Conservation (phyloP, 2,329 filamentous ascomycete genomes). For the Chlorencoelia australis region DNA sequence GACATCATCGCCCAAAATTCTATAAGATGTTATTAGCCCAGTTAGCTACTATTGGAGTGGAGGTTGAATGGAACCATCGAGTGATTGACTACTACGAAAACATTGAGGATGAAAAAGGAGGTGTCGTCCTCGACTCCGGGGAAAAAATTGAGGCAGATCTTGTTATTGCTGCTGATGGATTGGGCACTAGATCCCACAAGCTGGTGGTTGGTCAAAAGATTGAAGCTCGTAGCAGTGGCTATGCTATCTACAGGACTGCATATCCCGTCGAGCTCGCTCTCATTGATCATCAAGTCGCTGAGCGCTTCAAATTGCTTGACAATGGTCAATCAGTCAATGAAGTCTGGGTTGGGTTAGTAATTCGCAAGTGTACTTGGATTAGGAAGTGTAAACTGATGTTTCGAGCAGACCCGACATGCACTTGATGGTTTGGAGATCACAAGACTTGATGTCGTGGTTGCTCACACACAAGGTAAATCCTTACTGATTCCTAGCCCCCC, state of each 20-base stretch:
- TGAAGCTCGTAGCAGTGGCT: constrained; percentile 30
- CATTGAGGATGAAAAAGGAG: constrained; percentile 27
- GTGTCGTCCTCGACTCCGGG: constrained; percentile 35
- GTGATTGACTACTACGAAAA: constrained; percentile 40
- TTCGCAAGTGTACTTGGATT: constrained; percentile 30
- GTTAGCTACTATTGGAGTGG: constrained; percentile 36
- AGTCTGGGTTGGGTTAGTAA: constrained; percentile 40
- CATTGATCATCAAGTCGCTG: constrained; percentile 1
- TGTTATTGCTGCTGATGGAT: constrained; percentile 31
- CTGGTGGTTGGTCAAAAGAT: constrained; percentile 28
- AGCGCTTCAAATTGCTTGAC: constrained; percentile 29
- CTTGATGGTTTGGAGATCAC: constrained; percentile 42
- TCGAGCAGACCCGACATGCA: constrained; percentile 35
- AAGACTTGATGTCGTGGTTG: constrained; percentile 43
- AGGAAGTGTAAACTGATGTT: constrained; percentile 15
- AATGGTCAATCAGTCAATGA: too few species aligned
- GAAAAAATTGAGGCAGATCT: constrained; percentile 31
- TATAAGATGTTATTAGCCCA: constrained; percentile 41
- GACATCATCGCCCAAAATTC: constrained; percentile 43
- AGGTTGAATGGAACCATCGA: constrained; percentile 42
- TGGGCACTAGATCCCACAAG: constrained; percentile 21
- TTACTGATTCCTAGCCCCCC: constrained; percentile 15
- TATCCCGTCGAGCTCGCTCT: constrained; percentile 4
- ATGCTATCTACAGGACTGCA: constrained; percentile 29
- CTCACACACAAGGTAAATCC: constrained; percentile 37